Conservation (phyloP, 768 basidiomycete genomes). For the Termitomyces sp. region DNA sequence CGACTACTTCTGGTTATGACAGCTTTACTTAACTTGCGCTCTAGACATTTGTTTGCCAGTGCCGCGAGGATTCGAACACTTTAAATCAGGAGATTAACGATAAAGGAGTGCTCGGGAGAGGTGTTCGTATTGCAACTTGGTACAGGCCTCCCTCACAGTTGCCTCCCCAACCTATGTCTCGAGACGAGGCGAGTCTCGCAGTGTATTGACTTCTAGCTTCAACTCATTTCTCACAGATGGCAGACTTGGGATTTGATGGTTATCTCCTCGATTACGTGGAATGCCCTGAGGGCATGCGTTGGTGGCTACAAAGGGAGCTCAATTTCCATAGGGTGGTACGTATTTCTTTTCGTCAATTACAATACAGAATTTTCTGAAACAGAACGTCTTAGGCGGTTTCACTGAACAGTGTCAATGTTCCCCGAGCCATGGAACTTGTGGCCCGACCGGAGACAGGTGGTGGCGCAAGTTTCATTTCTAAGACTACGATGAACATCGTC, state of each 20-base stretch:
- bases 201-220: background rate
- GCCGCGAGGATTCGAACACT: conserved; percentile 70
- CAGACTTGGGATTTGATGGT: conserved; percentile 62
- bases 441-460: conserved; percentile 39
- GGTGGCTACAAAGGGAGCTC: conserved; percentile 59
- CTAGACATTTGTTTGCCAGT: conserved; percentile 86
- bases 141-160: conserved; percentile 43
- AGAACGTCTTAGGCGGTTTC: conserved; percentile 50
- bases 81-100: conserved; percentile 71
- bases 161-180: conserved; percentile 47
- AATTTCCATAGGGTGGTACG: conserved; percentile 71
- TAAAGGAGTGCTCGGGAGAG: conserved; percentile 43
- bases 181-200: conserved; percentile 43
- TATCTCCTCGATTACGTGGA: conserved; percentile 79
- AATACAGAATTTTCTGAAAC: background rate
- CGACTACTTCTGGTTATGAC: background rate
- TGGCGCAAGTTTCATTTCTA: conserved; percentile 59
- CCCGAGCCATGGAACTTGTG: conserved; percentile 54
- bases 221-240: conserved; percentile 39
- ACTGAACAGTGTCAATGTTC: conserved; percentile 46
- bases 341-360: conserved; percentile 1
- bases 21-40: background rate
- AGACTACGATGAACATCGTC: conserved; percentile 51
- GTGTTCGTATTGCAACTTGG: conserved; percentile 61
- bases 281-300: conserved; percentile 69